Evolutionary conservation across 2,329 filamentous ascomycete genomes (phyloP), one percentile per base, ranked within the genome.

Genomic region (Malbranchea cinnamomea): DNA sequence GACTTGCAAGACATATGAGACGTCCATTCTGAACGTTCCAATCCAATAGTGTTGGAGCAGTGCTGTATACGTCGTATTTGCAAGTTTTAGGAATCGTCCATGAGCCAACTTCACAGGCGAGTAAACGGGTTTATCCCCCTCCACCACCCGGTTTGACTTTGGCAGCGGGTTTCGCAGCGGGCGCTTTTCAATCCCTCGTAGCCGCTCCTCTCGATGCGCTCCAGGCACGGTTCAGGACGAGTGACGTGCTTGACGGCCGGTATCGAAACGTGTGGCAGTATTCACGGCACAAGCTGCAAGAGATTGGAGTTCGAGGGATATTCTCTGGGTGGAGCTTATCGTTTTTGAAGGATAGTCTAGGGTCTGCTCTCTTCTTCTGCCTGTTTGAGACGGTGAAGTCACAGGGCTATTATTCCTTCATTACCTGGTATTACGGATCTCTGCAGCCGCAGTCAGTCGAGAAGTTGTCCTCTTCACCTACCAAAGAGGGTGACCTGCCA

Each of bases 261-360:
- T 69, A 74, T 49, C 64, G 61, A 28, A 71, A 58, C 41, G 72
- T 74, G 64, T 76, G 70, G 71, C 64, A 72, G 35, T 76, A 75
- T 43, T 65, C 64, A 2, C 53, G 52, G 15, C 56, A 63, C 34
- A 76, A 75, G 42, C 54, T 72, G 3, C 56, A 54, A 7, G 65
- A 69, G 21, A 74, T 77, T 33, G 72, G 72, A 4, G 37, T 62
- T 3, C 65, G 68, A 6, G 71, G 72, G 13, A 60, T 76, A 12
- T 74, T 74, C 41, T 71, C 71, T 3, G 72, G 72, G n/a, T 75
- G 63, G 60, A 56, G 62, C 3, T 49, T 76, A 3, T 68, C 65
- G 0, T 61, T 76, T 23, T 21, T 71, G 17, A 71, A 72, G 37
- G 72, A 77, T 42, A 61, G 67, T 2, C 56, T 74, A 20, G 72